A percentile compares a stretch with the other conserved stretches of the same genome.
phyloP scores from a whole-genome alignment of 306 rosid species.

The Inga laurina region DNA sequence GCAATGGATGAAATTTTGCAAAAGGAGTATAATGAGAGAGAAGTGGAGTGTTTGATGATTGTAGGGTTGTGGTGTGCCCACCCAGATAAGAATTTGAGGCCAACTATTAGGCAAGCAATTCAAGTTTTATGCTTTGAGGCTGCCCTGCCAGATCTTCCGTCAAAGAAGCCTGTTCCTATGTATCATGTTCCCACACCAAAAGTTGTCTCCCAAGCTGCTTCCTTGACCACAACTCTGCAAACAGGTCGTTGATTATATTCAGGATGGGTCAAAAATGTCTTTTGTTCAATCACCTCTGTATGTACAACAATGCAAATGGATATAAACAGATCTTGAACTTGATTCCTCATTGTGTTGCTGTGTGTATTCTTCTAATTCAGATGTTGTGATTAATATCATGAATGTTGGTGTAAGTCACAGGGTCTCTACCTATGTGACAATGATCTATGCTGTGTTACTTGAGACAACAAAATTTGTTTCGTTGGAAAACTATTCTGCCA shows the following conservation, averaged over 20 bases:
- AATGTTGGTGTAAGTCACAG: not conserved
- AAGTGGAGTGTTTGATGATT: conserved; percentile 42
- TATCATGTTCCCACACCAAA: not conserved
- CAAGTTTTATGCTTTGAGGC: conserved; percentile 32
- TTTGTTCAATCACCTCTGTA: not conserved
- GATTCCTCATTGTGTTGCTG: not conserved
- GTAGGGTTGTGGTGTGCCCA: conserved; percentile 44
- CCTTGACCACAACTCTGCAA: not conserved
- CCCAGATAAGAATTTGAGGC: conserved; percentile 30
- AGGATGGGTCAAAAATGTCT: not conserved
- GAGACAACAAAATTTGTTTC: not conserved
- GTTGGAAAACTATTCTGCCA: not conserved
- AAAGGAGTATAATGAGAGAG: conserved; percentile 9
- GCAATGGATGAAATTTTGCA: conserved; percentile 32
- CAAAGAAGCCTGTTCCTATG: conserved; percentile 14
- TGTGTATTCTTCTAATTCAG: not conserved
- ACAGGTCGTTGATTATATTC: not conserved
- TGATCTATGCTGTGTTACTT: not conserved
- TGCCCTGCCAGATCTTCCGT: conserved; percentile 26
- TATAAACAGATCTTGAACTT: not conserved
- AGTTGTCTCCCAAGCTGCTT: not conserved
- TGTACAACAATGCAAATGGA: not conserved
- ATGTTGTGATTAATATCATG: not conserved
- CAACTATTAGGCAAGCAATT: conserved; percentile 36
- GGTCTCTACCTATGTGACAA: not conserved